phyloP scores from a whole-genome alignment of 2,329 filamentous ascomycete genomes.

The Xylaria sp. region DNA sequence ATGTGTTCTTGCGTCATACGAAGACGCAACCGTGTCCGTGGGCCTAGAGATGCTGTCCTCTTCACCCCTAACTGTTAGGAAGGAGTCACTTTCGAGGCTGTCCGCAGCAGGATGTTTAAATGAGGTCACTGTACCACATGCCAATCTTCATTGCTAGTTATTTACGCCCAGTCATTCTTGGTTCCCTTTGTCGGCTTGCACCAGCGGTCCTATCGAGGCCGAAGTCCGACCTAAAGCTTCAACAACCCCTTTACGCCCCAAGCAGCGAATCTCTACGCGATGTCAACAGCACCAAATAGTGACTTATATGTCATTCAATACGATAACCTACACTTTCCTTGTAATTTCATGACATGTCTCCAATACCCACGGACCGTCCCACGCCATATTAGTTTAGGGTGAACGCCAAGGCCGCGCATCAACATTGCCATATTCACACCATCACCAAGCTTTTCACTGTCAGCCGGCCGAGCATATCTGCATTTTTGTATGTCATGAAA shows the following conservation, averaged over 20 bases:
- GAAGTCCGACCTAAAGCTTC: neutral
- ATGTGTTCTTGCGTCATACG: neutral
- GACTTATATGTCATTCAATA: too few relatives aligned
- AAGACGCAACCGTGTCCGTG: neutral
- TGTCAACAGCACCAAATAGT: too few relatives aligned
- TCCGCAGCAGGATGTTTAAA: neutral
- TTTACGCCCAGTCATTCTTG: neutral
- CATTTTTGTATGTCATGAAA: too few relatives aligned
- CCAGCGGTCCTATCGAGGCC: neutral
- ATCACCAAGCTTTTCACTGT: too few relatives aligned
- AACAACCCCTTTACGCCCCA: neutral
- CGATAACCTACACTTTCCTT: too few relatives aligned
- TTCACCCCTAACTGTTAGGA: neutral
- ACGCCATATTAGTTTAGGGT: too few relatives aligned
- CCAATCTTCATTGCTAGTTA: neutral
- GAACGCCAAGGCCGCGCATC: too few relatives aligned
- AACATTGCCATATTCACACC: too few relatives aligned
- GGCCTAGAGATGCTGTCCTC: neutral
- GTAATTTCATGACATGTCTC: too few relatives aligned
- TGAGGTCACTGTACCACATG: neutral
- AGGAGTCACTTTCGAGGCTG: neutral
- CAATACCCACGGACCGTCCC: too few relatives aligned
- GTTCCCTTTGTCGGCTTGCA: neutral
- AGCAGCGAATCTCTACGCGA: neutral
- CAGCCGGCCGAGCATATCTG: too few relatives aligned